phyloP scores from a whole-genome alignment of 2,329 filamentous ascomycete genomes.

The Calonectria leucothoes region DNA sequence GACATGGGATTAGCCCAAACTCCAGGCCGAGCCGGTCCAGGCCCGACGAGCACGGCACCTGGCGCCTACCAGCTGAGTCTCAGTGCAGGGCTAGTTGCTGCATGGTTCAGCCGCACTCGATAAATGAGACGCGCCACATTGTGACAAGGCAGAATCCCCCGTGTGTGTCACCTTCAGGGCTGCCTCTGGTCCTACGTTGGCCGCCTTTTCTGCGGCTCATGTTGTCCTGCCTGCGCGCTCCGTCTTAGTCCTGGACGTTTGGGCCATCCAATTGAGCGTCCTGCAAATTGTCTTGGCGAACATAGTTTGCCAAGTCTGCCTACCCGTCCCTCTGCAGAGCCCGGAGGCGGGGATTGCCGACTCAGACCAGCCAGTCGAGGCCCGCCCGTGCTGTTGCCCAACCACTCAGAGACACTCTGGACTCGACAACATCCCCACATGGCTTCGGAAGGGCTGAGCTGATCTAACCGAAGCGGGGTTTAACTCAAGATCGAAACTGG shows the following conservation, averaged over 20 bases:
- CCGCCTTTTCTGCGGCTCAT: not conserved
- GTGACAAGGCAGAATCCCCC: not conserved
- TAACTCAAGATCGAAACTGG: not conserved
- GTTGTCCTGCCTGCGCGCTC: not conserved
- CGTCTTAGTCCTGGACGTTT: not conserved
- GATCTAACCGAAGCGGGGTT: not conserved
- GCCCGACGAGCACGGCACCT: not conserved
- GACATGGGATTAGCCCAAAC: not conserved
- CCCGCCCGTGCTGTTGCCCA: not conserved
- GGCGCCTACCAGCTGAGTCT: not conserved
- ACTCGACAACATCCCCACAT: not conserved
- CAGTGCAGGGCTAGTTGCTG: not conserved
- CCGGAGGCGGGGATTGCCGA: not conserved
- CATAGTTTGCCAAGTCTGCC: constrained; percentile 2
- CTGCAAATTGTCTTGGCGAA: not conserved
- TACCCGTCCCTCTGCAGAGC: not conserved
- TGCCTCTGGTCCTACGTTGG: not conserved
- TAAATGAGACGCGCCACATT: constrained; percentile 1
- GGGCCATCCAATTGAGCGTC: not conserved
- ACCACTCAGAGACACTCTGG: not conserved
- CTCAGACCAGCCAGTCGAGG: not conserved
- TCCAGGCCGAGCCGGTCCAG: not conserved
- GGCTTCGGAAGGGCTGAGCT: not conserved
- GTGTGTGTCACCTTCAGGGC: not conserved
- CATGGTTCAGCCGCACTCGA: constrained; percentile 2